These are phyloP conservation scores for Mycena crocata DNA, from an alignment of 768 basidiomycete species.

Conservation along the genomic window DNA sequence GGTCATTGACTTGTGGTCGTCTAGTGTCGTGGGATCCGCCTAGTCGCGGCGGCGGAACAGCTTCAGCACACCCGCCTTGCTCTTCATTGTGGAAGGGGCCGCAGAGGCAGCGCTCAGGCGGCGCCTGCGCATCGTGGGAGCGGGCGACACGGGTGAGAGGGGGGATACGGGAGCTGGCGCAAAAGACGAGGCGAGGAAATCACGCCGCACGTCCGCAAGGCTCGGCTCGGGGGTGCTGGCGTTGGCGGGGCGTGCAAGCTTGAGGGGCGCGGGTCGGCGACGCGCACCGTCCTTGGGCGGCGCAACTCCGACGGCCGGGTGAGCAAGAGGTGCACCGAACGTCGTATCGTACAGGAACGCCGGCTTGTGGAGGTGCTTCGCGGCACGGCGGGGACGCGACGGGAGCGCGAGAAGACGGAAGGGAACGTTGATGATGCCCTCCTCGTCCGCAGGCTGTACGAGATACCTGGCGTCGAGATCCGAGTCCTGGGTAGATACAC, in stretches of 20 bases:
- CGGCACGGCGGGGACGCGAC: conserved; percentile 25
- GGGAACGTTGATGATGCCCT: conserved; percentile 47
- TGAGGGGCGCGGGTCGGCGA: conserved; percentile 57
- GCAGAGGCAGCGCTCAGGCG: conserved; percentile 1
- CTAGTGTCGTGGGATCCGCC: neutral
- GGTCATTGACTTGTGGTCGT: too few species aligned
- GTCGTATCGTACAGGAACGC: conserved; percentile 24
- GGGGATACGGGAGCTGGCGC: conserved; percentile 38
- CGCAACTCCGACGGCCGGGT: conserved; percentile 17
- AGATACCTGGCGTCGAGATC: conserved; percentile 64
- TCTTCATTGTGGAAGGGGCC: conserved; percentile 11
- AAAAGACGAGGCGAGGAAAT: conserved; percentile 60
- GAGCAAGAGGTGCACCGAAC: conserved; percentile 10
- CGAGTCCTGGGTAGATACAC: conserved; percentile 64
- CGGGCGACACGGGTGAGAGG: conserved; percentile 13
- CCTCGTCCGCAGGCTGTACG: conserved; percentile 52
- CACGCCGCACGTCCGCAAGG: conserved; percentile 51
- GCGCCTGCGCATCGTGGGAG: neutral
- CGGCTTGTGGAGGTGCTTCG: conserved; percentile 31
- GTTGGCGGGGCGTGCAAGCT: conserved; percentile 43
- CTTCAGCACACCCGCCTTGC: conserved; percentile 13
- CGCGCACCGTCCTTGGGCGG: conserved; percentile 44
- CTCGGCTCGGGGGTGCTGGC: conserved; percentile 43
- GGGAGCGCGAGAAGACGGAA: conserved; percentile 45
- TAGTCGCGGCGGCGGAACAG: conserved; percentile 18